These are phyloP conservation scores for Myxozyma geophila DNA, from an alignment of 805 yeast species.

Conservation along the genomic window DNA sequence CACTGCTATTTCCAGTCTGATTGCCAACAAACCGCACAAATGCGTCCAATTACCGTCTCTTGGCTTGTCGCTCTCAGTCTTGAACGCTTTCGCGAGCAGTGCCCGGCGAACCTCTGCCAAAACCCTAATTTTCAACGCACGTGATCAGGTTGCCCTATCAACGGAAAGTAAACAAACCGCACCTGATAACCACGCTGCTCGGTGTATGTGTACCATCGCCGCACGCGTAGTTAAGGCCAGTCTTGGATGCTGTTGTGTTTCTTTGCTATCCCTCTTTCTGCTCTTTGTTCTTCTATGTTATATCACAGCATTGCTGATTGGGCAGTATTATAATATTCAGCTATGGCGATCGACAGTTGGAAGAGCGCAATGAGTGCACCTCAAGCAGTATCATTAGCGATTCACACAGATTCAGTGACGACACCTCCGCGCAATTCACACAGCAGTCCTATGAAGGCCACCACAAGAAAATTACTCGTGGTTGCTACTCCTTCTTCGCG, in stretches of 20 bases:
- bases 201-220: background rate
- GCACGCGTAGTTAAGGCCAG: conserved; percentile 2
- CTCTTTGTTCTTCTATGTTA: too few relatives aligned
- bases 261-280: too few relatives aligned
- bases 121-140: conserved; percentile 4
- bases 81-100: background rate
- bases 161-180: conserved; percentile 9
- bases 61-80: background rate
- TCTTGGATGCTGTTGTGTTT: too few relatives aligned
- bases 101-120: background rate
- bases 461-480: conserved; percentile 9
- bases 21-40: too few relatives aligned
- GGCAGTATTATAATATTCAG: background rate
- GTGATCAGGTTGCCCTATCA: conserved; percentile 6
- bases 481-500: conserved; percentile 16
- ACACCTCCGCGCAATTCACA: conserved; percentile 12
- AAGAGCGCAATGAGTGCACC: conserved; percentile 4
- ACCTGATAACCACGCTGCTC: background rate
- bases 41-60: too few relatives aligned
- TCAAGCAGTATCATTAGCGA: background rate
- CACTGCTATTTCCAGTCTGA: too few relatives aligned
- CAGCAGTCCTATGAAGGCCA: background rate
- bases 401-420: background rate
- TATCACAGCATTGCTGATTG: background rate
- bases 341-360: background rate